Base-by-base conservation (phyloP, 345 rosid genomes). In the Linum tenue region DNA sequence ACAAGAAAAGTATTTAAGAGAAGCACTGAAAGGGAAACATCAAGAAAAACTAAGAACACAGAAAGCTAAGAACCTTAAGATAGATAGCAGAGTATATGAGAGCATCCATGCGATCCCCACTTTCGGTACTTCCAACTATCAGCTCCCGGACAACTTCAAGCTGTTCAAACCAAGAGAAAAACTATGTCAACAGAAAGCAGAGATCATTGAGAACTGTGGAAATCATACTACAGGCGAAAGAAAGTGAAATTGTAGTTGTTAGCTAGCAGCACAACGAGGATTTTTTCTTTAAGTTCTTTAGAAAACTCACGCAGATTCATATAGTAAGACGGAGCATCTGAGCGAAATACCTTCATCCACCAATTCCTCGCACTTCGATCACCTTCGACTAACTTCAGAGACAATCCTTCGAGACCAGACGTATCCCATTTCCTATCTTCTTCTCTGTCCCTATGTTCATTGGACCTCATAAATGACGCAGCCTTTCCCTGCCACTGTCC, bases 401-500 rank as follows among this genome's bases (percentile, higher is more conserved):
- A 76, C 72, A 81, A 7, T 3, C 96, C 97, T 74, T 84, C 65
- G 71, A 94, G 92, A 75, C 87, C 89, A 2, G 78, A 80, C 14
- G 89, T 83, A 56, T 88, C 88, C 99, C 95, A 94, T 64, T 65
- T 84, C 50, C 86, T 82, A 37, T 85, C 83, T 35, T 58, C 57
- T 77, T 83, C 89, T 74, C 80, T 78, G 16, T 73, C 65, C 15
- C 80, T 10, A 79, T 90, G 96, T 55, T 90, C 95, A 83, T 88
- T 86, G 39, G 99, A 88, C 7, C 79, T 77, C 96, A 86, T 90
- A 75, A 88, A 90, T 3, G 87, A 84, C 15, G 69, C 82, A 58
- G 76, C 75, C 69, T 79, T 88, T 69, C 99, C 99, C 69, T 90
- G 97, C 99, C 99, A 88, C 53, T 90, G 89, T 50, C 88, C 91